Base-by-base conservation (phyloP, 2,329 filamentous ascomycete genomes). In the Westerdykella aurantiaca region DNA sequence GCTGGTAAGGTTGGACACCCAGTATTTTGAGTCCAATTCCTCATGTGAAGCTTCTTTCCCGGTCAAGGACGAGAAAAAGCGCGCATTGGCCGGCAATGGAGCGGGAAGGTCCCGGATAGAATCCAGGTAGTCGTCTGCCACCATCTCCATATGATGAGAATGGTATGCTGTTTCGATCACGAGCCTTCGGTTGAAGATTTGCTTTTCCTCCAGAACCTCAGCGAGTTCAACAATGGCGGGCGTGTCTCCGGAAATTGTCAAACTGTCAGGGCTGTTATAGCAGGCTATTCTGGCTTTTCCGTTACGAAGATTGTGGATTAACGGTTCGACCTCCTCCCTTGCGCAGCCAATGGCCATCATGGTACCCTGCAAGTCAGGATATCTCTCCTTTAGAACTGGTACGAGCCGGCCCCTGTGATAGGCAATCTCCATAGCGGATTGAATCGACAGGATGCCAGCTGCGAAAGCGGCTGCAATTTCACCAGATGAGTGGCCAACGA, bases 91-190 rank as follows among this genome's bases (percentile, higher is more conserved):
- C 18, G 18, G 37, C 23, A 53, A 52, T 53, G 51, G 56, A 51
- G 16, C 45, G 22, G 40, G 48, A 11, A 56, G 52, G 35, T 41
- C 49, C 33, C 57, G 55, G 11, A 63, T 52, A 10, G 53, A 54
- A 13, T 53, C 49, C 4, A 54, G 50, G 29, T 63, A 63, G 4
- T 55, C 52, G 4, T 57, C 52, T 5, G 49, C 52, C 14, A 59
- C 43, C 1, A 49, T 25, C 12, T 52, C 41, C 57, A 60, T 58
- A 34, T 57, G 54, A 39, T 58, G 51, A 4, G 55, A 58, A 45
- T 75, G 74, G 42, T 75, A 76, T 0, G 73, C 73, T 6, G 56
- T 66, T 14, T 72, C 68, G 3, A 74, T 68, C 39, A 66, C 60
- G 1, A 76, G 60, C 21, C 56, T 50, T 2, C 71, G 59, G 1